Evolutionary conservation across 768 basidiomycete species (phyloP), one percentile per base, ranked within the genome.

Genomic region (Suillus americanus): DNA sequence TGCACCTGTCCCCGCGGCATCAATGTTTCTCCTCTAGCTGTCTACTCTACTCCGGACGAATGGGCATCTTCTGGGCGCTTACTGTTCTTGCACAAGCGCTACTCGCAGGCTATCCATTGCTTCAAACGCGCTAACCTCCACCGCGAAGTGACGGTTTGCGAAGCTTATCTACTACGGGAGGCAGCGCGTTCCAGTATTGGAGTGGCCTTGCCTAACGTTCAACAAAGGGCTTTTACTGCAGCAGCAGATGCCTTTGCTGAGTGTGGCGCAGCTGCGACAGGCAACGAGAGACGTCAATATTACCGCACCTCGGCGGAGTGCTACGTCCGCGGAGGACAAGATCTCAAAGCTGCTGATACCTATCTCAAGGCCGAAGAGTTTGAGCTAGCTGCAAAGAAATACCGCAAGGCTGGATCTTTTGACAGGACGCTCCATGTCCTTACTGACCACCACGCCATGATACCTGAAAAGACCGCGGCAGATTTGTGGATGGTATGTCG

Each of bases 141-240:
- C 0, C 78, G 79, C 14, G 79, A 87, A 71, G 80, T 74, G n/a
- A 77, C 72, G 2, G 79, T 87, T 12, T 80, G 86, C 1, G 66
- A 81, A 9, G 85, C 88, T 0, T 88, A 85, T 67, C 77, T 81
- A 59, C 78, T 87, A 5, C 82, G 86, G 60, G 82, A 86, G 65
- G 71, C 79, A 37, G 88, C 88, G 6, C 75, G 80, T 48, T 63
- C 69, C 50, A 37, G 73, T 65, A 33, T 72, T 3, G 73, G 76
- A 57, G 67, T 76, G 30, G 71, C 73, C 5, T 56, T 65, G 12
- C 68, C 12, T 5, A 72, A 60, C n/a, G 72, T n/a, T 48, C 73
- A 71, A 62, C 66, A 69, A 71, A 74, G 62, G 1, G 82, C 82
- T 20, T 88, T 82, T 64, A 33, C 69, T 9, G 46, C 57, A 5